Conservation (phyloP, 495 filamentous ascomycete genomes). For the Venustampulla echinocandica region DNA sequence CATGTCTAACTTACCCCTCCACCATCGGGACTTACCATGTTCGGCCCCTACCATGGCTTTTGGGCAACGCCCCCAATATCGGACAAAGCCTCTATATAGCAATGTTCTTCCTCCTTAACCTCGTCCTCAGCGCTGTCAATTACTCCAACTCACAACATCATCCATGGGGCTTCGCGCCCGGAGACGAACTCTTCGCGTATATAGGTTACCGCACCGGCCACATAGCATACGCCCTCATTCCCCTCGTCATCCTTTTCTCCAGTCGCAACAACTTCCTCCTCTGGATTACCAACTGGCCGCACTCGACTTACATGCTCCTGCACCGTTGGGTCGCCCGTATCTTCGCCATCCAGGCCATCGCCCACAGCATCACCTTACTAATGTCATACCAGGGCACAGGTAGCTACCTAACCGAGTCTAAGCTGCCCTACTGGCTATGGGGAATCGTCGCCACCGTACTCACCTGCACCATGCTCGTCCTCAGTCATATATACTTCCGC, state of each 20-base stretch:
- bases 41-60: neutral
- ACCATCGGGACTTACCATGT: slow-evolving; percentile 26
- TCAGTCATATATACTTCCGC: slow-evolving; percentile 24
- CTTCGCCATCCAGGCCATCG: slow-evolving; percentile 27
- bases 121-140: slow-evolving; percentile 28
- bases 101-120: slow-evolving; percentile 32
- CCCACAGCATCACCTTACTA: slow-evolving; percentile 28
- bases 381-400: slow-evolving; percentile 19
- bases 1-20: slow-evolving; percentile 24
- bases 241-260: slow-evolving; percentile 32
- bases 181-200: slow-evolving; percentile 31
- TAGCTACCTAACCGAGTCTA: slow-evolving; percentile 14
- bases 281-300: slow-evolving; percentile 37
- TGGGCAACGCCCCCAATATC: slow-evolving; percentile 18
- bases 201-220: slow-evolving; percentile 32
- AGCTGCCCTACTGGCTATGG: slow-evolving; percentile 32
- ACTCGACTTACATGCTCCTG: slow-evolving; percentile 35
- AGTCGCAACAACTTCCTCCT: slow-evolving; percentile 39
- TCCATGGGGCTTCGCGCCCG: slow-evolving; percentile 9
- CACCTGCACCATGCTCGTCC: slow-evolving; percentile 13
- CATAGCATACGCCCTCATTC: slow-evolving; percentile 24
- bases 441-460: slow-evolving; percentile 31
- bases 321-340: slow-evolving; percentile 42
- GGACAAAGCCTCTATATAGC: slow-evolving; percentile 33
- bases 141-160: slow-evolving; percentile 24